phyloP scores from a whole-genome alignment of 2,329 filamentous ascomycete species.

The Rugonectria rugulosa region DNA sequence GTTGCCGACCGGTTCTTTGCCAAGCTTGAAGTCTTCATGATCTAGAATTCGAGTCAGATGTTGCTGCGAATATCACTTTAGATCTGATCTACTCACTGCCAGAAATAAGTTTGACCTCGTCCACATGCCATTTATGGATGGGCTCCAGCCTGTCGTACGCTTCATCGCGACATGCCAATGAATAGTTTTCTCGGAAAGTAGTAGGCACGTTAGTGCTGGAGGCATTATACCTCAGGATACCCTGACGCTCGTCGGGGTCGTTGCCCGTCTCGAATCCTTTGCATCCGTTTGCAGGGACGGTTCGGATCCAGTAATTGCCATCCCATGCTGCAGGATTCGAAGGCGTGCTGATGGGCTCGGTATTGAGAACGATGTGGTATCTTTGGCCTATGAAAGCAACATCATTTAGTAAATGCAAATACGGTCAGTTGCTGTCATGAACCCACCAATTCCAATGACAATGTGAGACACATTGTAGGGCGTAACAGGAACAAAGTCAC shows the following conservation, averaged over 20 bases:
- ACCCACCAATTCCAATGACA: conserved; percentile 30
- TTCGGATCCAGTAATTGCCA: conserved; percentile 36
- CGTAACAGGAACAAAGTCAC: conserved; percentile 32
- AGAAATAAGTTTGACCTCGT: background rate
- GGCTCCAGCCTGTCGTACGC: background rate
- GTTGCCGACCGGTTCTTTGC: background rate
- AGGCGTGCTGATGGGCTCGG: conserved; percentile 13
- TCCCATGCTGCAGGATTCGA: conserved; percentile 22
- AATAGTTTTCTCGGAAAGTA: background rate
- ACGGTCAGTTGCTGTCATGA: conserved; percentile 30
- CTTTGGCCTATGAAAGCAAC: background rate
- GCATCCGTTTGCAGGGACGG: conserved; percentile 10
- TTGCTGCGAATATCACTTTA: background rate
- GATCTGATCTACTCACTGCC: background rate
- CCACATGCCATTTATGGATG: background rate
- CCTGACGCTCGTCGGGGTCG: conserved; percentile 16
- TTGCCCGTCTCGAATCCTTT: conserved; percentile 16
- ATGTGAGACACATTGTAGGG: conserved; percentile 25
- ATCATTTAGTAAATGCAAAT: no score
- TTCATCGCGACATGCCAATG: background rate
- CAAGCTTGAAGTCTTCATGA: background rate
- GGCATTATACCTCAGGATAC: conserved; percentile 13
- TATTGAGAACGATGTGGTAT: background rate
- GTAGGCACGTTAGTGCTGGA: conserved; percentile 11
- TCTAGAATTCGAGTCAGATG: background rate